Evolutionary conservation across 768 basidiomycete genomes (phyloP).

Genomic region (Paxillus rubicundulus): DNA sequence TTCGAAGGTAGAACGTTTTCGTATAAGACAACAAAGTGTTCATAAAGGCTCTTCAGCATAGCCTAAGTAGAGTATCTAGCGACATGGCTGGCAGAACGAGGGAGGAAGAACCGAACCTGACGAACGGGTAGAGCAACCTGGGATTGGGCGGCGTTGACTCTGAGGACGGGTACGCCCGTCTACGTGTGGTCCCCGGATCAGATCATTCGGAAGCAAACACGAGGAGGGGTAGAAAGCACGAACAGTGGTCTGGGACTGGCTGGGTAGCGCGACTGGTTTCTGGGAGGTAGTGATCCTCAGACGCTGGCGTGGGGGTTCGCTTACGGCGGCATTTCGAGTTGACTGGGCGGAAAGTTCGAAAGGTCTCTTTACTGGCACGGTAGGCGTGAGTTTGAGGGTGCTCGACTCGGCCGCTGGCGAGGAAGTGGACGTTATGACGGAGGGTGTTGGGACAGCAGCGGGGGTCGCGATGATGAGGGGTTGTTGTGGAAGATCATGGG

Average conservation of each 20-base stretch:
- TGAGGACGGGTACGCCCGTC: conserved; percentile 64
- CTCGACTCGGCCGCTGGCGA: conserved; percentile 4
- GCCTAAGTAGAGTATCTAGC: conserved; percentile 39
- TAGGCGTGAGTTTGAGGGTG: conserved; percentile 12
- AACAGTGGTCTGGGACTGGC: conserved; percentile 36
- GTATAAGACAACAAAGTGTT: conserved; percentile 73
- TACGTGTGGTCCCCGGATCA: conserved; percentile 19
- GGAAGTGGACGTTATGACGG: conserved; percentile 10
- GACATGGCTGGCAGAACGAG: no score
- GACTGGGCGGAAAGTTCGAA: conserved; percentile 26
- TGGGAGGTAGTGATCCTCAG: conserved; percentile 48
- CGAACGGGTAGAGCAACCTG: conserved; percentile 69
- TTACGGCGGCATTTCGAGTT: conserved; percentile 10
- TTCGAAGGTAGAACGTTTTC: conserved; percentile 48
- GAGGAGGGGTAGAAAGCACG: background rate
- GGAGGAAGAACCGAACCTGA: conserved; percentile 46
- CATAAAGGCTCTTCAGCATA: conserved; percentile 72
- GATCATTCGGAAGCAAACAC: background rate
- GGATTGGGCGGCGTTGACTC: conserved; percentile 66
- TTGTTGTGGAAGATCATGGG: conserved; percentile 33
- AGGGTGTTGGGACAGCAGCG: background rate
- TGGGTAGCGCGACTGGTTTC: conserved; percentile 43
- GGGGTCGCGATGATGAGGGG: conserved; percentile 13
- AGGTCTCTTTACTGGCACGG: conserved; percentile 55
- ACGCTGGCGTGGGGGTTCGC: conserved; percentile 64